These are phyloP conservation scores for Colletotrichum lindemuthianum DNA, from an alignment of 2,329 filamentous ascomycete species.

Conservation along the genomic window DNA sequence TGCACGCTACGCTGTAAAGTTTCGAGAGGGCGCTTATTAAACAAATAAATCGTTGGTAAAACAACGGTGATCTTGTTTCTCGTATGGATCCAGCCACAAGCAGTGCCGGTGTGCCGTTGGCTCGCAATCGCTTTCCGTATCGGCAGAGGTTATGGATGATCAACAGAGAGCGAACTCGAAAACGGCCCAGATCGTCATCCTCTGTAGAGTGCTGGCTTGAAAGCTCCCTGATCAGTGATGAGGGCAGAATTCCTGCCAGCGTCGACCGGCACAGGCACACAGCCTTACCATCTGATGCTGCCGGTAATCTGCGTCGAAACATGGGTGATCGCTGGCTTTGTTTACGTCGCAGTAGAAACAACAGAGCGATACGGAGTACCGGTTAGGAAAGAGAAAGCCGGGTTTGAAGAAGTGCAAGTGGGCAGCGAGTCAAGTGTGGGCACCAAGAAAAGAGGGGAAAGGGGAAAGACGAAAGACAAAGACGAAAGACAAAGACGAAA, in stretches of 20 bases:
- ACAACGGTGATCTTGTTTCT: not conserved
- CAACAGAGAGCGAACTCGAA: not conserved
- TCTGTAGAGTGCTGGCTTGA: no score
- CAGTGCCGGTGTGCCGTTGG: not conserved
- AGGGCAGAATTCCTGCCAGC: slow-evolving; percentile 15
- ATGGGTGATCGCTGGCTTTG: slow-evolving; percentile 14
- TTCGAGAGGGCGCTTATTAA: no score
- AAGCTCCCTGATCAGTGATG: no score
- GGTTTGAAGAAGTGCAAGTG: no score
- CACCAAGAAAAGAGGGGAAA: no score
- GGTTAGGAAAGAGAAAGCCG: no score
- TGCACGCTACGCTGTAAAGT: not conserved
- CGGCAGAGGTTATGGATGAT: not conserved
- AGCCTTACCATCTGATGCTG: slow-evolving; percentile 18
- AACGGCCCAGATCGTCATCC: not conserved
- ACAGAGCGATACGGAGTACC: not conserved
- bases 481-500: not conserved
- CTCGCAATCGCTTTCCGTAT: slow-evolving; percentile 9
- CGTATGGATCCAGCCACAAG: not conserved
- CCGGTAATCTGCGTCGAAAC: slow-evolving; percentile 27
- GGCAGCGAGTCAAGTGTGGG: no score
- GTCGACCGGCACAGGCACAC: not conserved
- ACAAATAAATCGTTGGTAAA: not conserved
- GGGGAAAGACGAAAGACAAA: no score
- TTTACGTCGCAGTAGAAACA: not conserved